Conservation (phyloP, 352 stramenopile genomes). For the Thraustotheca clavata region DNA sequence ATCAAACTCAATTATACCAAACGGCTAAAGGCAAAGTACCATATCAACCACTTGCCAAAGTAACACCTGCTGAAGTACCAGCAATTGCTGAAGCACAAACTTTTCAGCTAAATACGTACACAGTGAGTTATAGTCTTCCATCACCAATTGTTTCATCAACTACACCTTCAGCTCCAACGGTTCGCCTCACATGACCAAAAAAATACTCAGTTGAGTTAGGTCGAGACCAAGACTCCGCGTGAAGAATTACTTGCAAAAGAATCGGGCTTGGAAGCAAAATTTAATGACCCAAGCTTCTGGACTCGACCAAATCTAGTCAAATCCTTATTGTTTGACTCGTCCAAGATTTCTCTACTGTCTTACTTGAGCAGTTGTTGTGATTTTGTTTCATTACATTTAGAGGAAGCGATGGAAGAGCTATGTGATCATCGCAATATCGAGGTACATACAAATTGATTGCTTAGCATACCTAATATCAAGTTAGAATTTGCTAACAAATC, state of each 20-base stretch:
- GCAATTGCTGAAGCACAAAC: background rate
- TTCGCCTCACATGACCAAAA: background rate
- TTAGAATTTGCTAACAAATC: conserved; percentile 1
- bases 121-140: conserved; percentile 5
- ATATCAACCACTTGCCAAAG: conserved; percentile 25
- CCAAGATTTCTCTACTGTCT: conserved; percentile 10
- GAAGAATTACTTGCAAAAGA: conserved; percentile 3
- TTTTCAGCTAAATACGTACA: background rate
- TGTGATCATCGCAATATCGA: background rate
- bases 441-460: background rate
- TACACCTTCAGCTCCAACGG: background rate
- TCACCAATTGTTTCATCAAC: background rate
- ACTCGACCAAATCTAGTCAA: background rate
- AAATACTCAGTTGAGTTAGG: background rate
- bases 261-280: conserved; percentile 11
- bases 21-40: conserved; percentile 28
- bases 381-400: conserved; percentile 2
- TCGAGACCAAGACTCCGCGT: background rate
- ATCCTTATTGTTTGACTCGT: background rate
- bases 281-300: conserved; percentile 9
- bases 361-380: conserved; percentile 15
- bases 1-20: conserved; percentile 61
- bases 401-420: background rate
- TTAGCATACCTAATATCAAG: background rate
- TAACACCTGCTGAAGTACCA: conserved; percentile 15